Percentiles rank a stretch among this genome's conserved stretches.
Conservation (phyloP, 1,284 basidiomycete species). For the Naganishia cerealis region DNA sequence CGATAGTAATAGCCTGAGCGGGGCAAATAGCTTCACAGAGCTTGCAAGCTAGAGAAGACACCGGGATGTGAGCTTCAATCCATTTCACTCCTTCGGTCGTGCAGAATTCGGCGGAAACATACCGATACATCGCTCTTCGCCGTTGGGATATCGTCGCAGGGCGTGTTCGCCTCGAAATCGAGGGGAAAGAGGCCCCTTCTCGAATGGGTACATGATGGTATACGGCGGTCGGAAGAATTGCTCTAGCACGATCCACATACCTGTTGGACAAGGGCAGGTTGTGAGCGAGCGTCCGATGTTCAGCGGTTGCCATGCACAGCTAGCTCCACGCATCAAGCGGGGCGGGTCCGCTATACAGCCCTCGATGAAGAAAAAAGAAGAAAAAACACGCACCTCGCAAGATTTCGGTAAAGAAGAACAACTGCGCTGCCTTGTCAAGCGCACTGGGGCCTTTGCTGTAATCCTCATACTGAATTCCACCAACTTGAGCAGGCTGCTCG, state of each 20-base stretch:
- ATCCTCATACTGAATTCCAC: constrained; percentile 51
- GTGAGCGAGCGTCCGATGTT: background rate
- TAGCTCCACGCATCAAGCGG: background rate
- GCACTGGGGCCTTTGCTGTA: constrained; percentile 72
- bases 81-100: background rate
- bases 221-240: constrained; percentile 97
- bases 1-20: constrained; percentile 98
- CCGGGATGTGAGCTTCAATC: background rate
- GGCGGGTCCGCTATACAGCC: background rate
- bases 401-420: constrained; percentile 99
- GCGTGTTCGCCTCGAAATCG: constrained; percentile 99
- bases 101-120: constrained; percentile 39
- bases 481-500: constrained; percentile 20
- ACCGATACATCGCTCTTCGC: constrained; percentile 99
- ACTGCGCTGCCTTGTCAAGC: constrained; percentile 89
- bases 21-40: constrained; percentile 99
- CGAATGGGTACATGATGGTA: constrained; percentile 86
- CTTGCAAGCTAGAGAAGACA: constrained; percentile 75
- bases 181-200: constrained; percentile 95
- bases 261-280: constrained; percentile 55
- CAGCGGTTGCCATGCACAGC: background rate
- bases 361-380: background rate
- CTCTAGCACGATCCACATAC: constrained; percentile 99
- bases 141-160: constrained; percentile 93
- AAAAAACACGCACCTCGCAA: constrained; percentile 68